phyloP scores from a whole-genome alignment of 345 rosid species.

The Heritiera littoralis region DNA sequence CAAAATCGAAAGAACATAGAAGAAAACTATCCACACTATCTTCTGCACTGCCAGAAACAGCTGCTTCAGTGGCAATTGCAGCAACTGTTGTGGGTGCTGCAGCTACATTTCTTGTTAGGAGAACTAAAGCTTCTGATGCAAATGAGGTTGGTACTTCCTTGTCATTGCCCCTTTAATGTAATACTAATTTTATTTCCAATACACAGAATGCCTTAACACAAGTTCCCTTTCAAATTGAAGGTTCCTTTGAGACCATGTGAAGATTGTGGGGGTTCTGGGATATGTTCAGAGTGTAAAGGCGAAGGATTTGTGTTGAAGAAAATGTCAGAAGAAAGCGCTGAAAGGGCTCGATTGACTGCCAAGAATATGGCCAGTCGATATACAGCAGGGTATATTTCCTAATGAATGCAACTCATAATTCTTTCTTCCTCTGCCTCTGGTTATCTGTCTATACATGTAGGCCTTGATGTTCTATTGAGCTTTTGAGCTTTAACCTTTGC shows the following conservation, averaged over 20 bases:
- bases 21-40: conserved; percentile 34
- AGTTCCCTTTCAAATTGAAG: conserved; percentile 33
- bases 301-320: conserved; percentile 87
- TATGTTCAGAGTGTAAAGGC: conserved; percentile 86
- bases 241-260: conserved; percentile 64
- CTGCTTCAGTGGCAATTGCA: conserved; percentile 77
- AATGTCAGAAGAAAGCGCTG: conserved; percentile 69
- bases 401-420: not conserved
- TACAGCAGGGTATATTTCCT: conserved; percentile 75
- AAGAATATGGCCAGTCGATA: conserved; percentile 90
- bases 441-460: not conserved
- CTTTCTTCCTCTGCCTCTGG: not conserved
- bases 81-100: conserved; percentile 90
- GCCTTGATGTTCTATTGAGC: conserved; percentile 14
- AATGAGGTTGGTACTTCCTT: conserved; percentile 42
- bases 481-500: conserved; percentile 15
- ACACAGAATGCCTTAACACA: too few relatives aligned
- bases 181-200: too few relatives aligned
- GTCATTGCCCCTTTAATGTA: not conserved
- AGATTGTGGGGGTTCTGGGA: conserved; percentile 79
- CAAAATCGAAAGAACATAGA: conserved; percentile 29
- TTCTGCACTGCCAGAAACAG: conserved; percentile 69
- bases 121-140: conserved; percentile 54
- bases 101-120: conserved; percentile 65
- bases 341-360: conserved; percentile 70